Evolutionary conservation across 768 basidiomycete species (phyloP), one percentile per base, ranked within the genome.

Genomic region (Russula dissimulans): DNA sequence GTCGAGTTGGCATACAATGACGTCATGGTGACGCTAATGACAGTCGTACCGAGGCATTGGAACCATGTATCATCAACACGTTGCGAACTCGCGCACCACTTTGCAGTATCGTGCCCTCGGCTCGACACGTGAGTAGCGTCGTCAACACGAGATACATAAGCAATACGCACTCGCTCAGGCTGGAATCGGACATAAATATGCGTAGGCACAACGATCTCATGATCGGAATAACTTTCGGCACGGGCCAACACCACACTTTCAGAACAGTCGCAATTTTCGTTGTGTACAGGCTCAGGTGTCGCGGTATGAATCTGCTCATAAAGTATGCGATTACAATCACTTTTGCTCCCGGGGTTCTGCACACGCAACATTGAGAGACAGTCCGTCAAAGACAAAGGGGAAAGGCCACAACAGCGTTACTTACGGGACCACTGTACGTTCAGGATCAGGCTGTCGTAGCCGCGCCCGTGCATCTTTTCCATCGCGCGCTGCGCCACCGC

Each of bases 361-460:
- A 39, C 18, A 54, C 32, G 15, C 38, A 18, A 36, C 48, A 15
- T 44, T 62, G 44, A 54, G 41, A 43, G 34, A 26, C 22, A 26
- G 22, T 26, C 22, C 22, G 22, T 26, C 17, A 5, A 42, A 47
- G 26, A 18, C 34, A 17, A 62, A 32, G 53, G 41, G 57, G 61
- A 39, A 26, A 4, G 10, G 59, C 42, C 26, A 34, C 3, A 4
- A 26, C 11, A 11, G 26, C 11, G 7, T 53, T 29, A 79, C 81
- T 76, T 68, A 82, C 81, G 81, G 49, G 82, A 83, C 83, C 84
- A 86, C 66, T 81, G 79, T 51, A 84, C 79, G 62, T 76, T 83
- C 65, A 86, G 69, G 65, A 97, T 97, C 61, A 97, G 75, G 70
- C 91, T 95, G 72, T 95, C 92, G 68, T 95, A 97, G 22, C 92